Conservation (phyloP, 441 rosid species). For the Brassica hybrid region DNA sequence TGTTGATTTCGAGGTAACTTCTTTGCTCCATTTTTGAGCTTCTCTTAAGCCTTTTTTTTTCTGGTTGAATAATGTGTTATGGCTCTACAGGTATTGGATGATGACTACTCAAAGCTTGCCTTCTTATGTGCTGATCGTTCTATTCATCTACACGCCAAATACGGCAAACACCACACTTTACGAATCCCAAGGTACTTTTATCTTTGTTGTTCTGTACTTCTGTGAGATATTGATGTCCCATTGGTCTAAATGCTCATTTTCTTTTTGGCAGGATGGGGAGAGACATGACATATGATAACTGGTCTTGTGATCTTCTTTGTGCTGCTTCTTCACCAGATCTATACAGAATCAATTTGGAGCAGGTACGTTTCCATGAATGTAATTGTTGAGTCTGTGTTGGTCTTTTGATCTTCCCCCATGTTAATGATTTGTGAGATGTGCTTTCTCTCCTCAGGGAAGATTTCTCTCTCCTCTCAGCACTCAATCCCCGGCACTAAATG, state of each 20-base stretch:
- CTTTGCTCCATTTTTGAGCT: background rate
- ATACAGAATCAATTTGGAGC: slow-evolving; percentile 88
- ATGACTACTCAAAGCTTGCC: slow-evolving; percentile 91
- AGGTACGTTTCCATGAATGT: slow-evolving; percentile 49
- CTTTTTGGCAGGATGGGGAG: slow-evolving; percentile 78
- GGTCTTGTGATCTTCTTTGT: slow-evolving; percentile 96
- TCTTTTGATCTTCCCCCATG: slow-evolving; percentile 7
- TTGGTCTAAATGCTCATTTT: slow-evolving; percentile 11
- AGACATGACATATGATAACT: slow-evolving; percentile 77
- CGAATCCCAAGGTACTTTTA: slow-evolving; percentile 79
- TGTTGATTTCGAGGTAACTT: slow-evolving; percentile 75
- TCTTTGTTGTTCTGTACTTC: slow-evolving; percentile 10
- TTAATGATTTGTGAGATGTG: slow-evolving; percentile 19
- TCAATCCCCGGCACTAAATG: slow-evolving; percentile 87
- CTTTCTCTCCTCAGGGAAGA: slow-evolving; percentile 61
- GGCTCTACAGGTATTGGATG: slow-evolving; percentile 69
- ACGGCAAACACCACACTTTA: slow-evolving; percentile 80
- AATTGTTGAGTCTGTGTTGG: background rate
- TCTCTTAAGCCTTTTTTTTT: slow-evolving; percentile 13
- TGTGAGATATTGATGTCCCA: background rate
- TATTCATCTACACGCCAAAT: slow-evolving; percentile 82
- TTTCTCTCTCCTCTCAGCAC: slow-evolving; percentile 78
- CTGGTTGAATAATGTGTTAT: slow-evolving; percentile 5
- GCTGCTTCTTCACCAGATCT: slow-evolving; percentile 96
- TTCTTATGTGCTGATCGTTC: slow-evolving; percentile 94